Percentiles rank a stretch among this genome's conserved stretches.
Conservation (phyloP, 805 yeast genomes). For the Yarrowia osloensis region DNA sequence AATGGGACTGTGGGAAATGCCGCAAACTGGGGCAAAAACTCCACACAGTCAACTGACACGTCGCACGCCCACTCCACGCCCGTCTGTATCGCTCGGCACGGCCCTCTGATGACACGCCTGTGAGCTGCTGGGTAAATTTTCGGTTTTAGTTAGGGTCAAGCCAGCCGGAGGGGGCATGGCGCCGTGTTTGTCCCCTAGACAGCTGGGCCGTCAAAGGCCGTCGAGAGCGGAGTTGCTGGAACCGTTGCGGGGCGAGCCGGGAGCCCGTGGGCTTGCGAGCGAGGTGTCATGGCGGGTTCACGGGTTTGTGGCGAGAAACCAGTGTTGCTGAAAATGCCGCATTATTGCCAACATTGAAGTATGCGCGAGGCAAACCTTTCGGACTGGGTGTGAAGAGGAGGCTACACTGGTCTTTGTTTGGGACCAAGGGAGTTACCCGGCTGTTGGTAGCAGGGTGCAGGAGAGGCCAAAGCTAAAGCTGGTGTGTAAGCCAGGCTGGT, state of each 20-base stretch:
- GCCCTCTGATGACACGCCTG: conserved; percentile 30
- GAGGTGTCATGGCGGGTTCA: background rate
- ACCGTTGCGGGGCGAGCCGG: background rate
- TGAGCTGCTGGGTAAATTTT: conserved; percentile 29
- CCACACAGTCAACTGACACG: background rate
- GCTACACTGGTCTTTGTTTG: conserved; percentile 20
- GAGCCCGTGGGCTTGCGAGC: background rate
- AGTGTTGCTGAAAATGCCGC: conserved; percentile 24
- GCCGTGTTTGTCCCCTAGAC: background rate
- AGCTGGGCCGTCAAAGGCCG: background rate
- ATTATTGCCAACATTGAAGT: conserved; percentile 26
- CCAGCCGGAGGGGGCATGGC: conserved; percentile 27
- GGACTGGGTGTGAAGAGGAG: conserved; percentile 24
- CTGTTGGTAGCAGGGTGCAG: background rate
- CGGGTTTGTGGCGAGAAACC: background rate
- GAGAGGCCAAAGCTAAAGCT: background rate
- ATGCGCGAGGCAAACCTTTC: conserved; percentile 30
- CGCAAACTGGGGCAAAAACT: background rate
- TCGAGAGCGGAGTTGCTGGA: background rate
- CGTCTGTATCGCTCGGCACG: background rate
- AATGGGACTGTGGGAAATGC: background rate
- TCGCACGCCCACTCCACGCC: background rate
- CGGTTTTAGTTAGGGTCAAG: conserved; percentile 30
- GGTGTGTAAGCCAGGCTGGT: no score
- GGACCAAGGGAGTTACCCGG: conserved; percentile 22